Evolutionary conservation across 169 alveolate species (phyloP).

Genomic region (Plasmodium gallinaceum): DNA sequence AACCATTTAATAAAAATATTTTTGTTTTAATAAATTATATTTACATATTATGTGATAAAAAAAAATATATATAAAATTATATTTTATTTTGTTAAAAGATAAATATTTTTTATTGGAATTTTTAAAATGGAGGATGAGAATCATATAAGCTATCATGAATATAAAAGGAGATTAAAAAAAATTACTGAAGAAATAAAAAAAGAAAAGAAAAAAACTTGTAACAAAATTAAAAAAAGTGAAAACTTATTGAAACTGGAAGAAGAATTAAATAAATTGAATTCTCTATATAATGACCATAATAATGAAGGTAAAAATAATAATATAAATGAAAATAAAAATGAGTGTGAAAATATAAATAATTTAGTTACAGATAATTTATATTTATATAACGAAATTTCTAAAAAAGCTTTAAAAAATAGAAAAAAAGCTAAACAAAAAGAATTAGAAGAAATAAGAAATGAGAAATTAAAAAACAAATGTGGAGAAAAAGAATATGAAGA

Average conservation of each 20-base stretch:
- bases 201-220: conserved; percentile 53
- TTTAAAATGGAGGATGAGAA: conserved; percentile 16
- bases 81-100: too few relatives aligned
- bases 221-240: conserved; percentile 44
- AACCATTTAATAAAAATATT: too few relatives aligned
- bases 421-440: conserved; percentile 39
- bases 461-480: conserved; percentile 34
- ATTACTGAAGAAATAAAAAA: conserved; percentile 63
- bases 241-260: conserved; percentile 50
- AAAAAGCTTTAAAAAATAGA: conserved; percentile 41
- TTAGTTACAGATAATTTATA: conserved; percentile 23
- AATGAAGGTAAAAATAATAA: neutral
- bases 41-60: too few relatives aligned
- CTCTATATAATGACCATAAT: conserved; percentile 23
- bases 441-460: conserved; percentile 36
- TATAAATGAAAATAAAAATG: conserved; percentile 8
- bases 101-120: neutral
- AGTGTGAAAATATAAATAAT: neutral
- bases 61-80: too few relatives aligned
- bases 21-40: too few relatives aligned
- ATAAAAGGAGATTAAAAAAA: conserved; percentile 55
- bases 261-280: conserved; percentile 36
- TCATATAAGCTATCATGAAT: conserved; percentile 49
- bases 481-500: conserved; percentile 49
- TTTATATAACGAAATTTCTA: conserved; percentile 31